Base-by-base conservation (phyloP, 495 filamentous ascomycete species). In the Penicillium arizonense region DNA sequence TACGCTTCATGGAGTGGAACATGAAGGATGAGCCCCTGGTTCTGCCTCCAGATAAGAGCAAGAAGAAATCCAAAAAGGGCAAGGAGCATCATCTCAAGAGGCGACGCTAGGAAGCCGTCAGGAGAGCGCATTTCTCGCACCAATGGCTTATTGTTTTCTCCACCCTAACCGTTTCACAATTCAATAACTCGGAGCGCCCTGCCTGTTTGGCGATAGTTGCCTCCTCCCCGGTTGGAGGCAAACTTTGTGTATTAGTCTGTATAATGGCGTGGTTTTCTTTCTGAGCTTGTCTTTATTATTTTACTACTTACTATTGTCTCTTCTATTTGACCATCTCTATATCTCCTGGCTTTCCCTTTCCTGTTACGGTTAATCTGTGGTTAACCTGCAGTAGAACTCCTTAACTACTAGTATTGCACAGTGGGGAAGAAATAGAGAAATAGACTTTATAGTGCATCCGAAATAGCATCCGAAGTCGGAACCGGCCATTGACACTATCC, bases 1-100 rank as follows among this genome's bases (percentile, higher is more conserved):
- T 97, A 48, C 73, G 76, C 24, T 83, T 82, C 53, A 87, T 95
- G 82, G 79, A 88, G 53, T 84, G 78, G 76, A 84, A 91, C 64
- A 76, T 94, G 43, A 84, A 87, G 60, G 84, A 88, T 50, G 86
- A 91, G 50, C 85, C 88, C 24, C 77, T 96, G 44, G 85, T 90
- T 52, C 79, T 90, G 47, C 90, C 91, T 4, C 79, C 78, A 58
- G 90, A 92, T 61, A 90, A 88, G 70, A 91, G 83, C 67, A 88
- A 84, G 75, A 94, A 88, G 72, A 85, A 79, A 67, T 75, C 74
- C 51, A 85, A 85, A 62, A 91, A 88, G 71, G 88, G 87, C 45
- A 87, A 85, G 58, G 90, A 93, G 62, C 76, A 78, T 55, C 71
- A 68, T 51, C 63, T 79, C 32, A 75, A 74, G 60, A 59, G 72